Base-by-base conservation (phyloP, 1,139 yeast species). In the Diutina rugosa region DNA sequence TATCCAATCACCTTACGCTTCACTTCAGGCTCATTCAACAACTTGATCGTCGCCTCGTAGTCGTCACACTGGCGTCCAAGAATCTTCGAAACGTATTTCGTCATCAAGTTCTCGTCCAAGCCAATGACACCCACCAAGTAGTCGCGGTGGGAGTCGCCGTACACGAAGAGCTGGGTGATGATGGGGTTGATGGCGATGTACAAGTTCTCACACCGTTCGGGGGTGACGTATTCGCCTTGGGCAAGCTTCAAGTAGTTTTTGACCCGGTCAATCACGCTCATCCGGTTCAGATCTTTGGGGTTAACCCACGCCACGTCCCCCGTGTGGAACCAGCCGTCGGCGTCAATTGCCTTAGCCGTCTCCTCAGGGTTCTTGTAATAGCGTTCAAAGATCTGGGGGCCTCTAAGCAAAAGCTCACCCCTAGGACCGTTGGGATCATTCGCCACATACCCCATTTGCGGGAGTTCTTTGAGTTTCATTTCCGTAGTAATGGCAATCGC, bases 221-320 rank as follows among this genome's bases (percentile, higher is more conserved):
- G 91, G 1, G 90, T 85, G 57, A 87, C 81, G 67, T 87, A 87
- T 67, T 87, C 95, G 58, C 95, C 95, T 68, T 87, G 95, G 1
- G 91, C 79, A 63, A 87, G 75, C 69, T 87, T 87, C 77, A 86
- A 87, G 71, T 87, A 86, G 68, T 87, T 87, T 73, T 87, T 87
- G 54, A 86, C 90, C 59, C 95, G 77, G 66, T 87, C 95, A 63
- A 87, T 77, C 57, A 87, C 84, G 60, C 65, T 72, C 26, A 87
- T 65, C 58, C 87, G 75, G 26, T 69, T 89, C 46, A 88, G 21
- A 12, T 29, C 16, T 10, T 14, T 16, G 2, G 46, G 64, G 35
- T 67, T 66, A 59, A 87, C 70, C 60, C 69, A 70, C 12, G 86
- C 91, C 61, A 87, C 80, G 68, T 87, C 95, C 55, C 95, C 95